Evolutionary conservation across 306 rosid species (phyloP), one percentile per base, ranked within the genome.

Genomic region (Quercus robur): DNA sequence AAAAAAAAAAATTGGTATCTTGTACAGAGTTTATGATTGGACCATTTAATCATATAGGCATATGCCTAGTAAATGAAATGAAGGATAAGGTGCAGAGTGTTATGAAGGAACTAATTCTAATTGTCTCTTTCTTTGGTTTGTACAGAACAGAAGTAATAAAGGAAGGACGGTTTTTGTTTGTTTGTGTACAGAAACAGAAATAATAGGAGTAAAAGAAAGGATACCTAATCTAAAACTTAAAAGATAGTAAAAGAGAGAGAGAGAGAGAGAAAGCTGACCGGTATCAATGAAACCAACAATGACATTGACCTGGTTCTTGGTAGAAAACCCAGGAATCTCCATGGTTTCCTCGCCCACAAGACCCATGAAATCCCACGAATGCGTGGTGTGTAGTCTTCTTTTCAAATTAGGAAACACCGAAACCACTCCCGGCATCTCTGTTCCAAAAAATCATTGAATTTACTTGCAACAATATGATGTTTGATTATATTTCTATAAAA

Each of bases 321-420:
- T 87, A 69, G 87, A 84, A 58, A 77, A 64, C 1, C 94, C 94
- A 7, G 75, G 51, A 81, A 77, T 75, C 87, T 85, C 88, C 91
- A 90, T 79, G 26, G 80, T 83, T 76, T 90, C 84, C 5, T 88
- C 84, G 14, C 81, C 81, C 85, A 66, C 15, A 84, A 92, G 93
- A 69, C 97, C 97, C 87, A 92, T 90, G 80, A 92, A 92, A 78
- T 87, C 89, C 94, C 97, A 92, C 30, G 94, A 92, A 84, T 92
- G 97, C 62, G 97, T 92, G 28, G 94, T 92, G 81, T 92, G 94
- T 61, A 92, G 70, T 49, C 58, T 87, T 82, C 97, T 90, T 80
- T 87, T 92, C 9, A 77, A 70, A 82, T 90, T 92, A 33, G 93
- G 97, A 78, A 92, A 90, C 61, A 90, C 97, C 67, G 94, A 92